Evolutionary conservation across 257 asterid genomes (phyloP).

Genomic region (Nicotiana tomentosiformis): DNA sequence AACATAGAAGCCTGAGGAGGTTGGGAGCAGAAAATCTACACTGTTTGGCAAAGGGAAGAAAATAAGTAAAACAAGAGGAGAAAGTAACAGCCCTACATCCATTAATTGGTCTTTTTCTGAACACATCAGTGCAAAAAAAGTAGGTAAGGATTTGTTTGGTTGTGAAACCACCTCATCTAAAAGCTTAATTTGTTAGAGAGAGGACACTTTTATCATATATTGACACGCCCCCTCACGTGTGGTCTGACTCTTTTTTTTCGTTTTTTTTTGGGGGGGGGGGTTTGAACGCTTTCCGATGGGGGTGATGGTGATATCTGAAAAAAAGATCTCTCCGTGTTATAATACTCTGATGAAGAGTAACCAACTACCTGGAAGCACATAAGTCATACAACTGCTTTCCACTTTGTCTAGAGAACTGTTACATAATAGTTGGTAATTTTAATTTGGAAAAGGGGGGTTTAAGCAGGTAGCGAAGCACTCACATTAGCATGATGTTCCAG

Average conservation of each 20-base stretch:
- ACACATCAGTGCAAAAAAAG: background rate
- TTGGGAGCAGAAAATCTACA: background rate
- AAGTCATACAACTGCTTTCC: background rate
- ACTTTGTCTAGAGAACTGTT: background rate
- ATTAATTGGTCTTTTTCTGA: background rate
- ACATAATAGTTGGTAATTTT: background rate
- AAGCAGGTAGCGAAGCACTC: constrained; percentile 16
- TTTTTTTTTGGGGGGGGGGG: background rate
- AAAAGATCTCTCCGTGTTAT: background rate
- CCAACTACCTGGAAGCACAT: background rate
- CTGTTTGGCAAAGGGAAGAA: background rate
- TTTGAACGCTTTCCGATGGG: no score
- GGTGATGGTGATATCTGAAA: background rate
- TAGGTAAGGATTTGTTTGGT: background rate
- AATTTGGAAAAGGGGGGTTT: background rate
- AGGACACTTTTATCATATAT: background rate
- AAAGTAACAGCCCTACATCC: background rate
- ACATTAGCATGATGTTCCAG: constrained; percentile 80
- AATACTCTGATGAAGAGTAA: background rate
- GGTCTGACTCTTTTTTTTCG: background rate
- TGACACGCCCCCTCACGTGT: background rate
- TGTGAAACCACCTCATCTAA: background rate
- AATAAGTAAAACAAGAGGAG: background rate
- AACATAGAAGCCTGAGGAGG: background rate
- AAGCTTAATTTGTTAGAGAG: background rate